These are phyloP conservation scores for Hypomyces rosellus DNA, from an alignment of 2,329 filamentous ascomycete genomes.

Conservation along the genomic window DNA sequence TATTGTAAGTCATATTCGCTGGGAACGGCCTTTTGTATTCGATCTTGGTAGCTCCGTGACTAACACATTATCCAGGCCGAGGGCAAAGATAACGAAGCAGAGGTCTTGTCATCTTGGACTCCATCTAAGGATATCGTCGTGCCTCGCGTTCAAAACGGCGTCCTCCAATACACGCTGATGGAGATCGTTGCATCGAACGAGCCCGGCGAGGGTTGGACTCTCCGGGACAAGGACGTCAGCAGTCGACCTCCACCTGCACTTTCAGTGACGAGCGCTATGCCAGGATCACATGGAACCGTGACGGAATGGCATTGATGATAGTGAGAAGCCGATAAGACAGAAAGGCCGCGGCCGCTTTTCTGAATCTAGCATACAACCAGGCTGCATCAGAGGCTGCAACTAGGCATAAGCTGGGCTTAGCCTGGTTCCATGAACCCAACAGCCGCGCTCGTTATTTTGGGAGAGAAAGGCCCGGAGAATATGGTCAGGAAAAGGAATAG, in stretches of 20 bases:
- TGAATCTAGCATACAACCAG: too few species aligned
- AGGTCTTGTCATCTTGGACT: slow-evolving; percentile 20
- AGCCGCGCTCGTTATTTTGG: too few species aligned
- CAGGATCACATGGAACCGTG: slow-evolving; percentile 18
- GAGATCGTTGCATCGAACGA: slow-evolving; percentile 35
- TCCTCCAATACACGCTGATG: slow-evolving; percentile 43
- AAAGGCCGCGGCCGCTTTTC: not conserved
- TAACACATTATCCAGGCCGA: slow-evolving; percentile 33
- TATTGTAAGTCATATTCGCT: slow-evolving; percentile 33
- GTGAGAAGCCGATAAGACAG: not conserved
- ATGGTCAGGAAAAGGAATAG: slow-evolving; percentile 1
- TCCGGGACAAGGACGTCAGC: slow-evolving; percentile 26
- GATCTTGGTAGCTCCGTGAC: not conserved
- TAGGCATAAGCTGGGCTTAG: slow-evolving; percentile 1
- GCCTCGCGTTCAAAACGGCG: slow-evolving; percentile 39
- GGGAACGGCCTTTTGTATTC: not conserved
- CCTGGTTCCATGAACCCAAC: too few species aligned
- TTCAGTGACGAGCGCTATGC: slow-evolving; percentile 22
- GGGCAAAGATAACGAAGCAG: slow-evolving; percentile 40
- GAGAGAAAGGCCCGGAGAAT: not conserved
- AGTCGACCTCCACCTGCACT: slow-evolving; percentile 21
- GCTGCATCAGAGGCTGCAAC: slow-evolving; percentile 1
- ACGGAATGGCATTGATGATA: slow-evolving; percentile 9
- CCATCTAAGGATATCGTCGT: slow-evolving; percentile 38
- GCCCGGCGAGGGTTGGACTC: slow-evolving; percentile 32